These are phyloP conservation scores for Rhodosorus marinus DNA, from an alignment of 23 red algal species.

Conservation along the genomic window DNA sequence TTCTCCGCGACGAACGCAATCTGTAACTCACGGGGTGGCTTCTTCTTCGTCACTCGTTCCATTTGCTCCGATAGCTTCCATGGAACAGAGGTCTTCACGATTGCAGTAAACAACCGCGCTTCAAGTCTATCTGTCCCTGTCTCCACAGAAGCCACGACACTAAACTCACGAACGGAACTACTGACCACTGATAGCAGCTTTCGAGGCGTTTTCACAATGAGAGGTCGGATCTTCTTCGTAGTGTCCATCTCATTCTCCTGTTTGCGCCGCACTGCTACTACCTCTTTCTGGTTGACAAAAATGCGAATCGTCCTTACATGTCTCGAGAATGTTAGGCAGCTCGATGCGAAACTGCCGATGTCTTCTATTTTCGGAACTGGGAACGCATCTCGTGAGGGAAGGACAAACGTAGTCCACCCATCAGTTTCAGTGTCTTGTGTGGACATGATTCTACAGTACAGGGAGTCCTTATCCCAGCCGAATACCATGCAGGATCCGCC, in stretches of 20 bases:
- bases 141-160: neutral
- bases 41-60: conserved; percentile 49
- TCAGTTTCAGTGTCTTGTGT: neutral
- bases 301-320: conserved; percentile 10
- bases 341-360: conserved; percentile 25
- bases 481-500: neutral
- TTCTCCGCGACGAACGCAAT: conserved; percentile 30
- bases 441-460: too few relatives aligned
- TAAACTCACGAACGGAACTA: too few relatives aligned
- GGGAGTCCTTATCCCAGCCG: neutral
- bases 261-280: too few relatives aligned
- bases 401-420: conserved; percentile 21
- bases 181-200: too few relatives aligned
- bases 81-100: conserved; percentile 11
- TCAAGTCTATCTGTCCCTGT: neutral
- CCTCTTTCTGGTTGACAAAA: conserved; percentile 14
- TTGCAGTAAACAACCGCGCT: conserved; percentile 22
- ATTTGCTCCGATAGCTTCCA: conserved; percentile 8
- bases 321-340: conserved; percentile 30
- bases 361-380: conserved; percentile 15
- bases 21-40: conserved; percentile 6
- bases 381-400: conserved; percentile 26
- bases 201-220: too few relatives aligned
- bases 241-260: too few relatives aligned
- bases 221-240: too few relatives aligned